Conservation (phyloP, 2,329 filamentous ascomycete genomes). For the Chaetomiaceae sp. region DNA sequence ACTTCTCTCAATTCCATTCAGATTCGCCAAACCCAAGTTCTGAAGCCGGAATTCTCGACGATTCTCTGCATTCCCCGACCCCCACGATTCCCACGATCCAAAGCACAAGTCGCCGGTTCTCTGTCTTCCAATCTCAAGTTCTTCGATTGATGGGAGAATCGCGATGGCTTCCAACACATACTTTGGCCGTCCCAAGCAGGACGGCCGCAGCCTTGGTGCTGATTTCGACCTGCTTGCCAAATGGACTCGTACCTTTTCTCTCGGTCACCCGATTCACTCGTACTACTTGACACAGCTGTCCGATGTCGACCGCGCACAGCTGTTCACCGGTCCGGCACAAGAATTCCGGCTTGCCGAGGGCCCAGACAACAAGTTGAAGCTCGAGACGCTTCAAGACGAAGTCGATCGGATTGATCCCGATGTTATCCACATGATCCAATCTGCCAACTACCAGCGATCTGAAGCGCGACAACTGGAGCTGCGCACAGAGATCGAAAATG, state of each 20-base stretch:
- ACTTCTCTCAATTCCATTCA: background rate
- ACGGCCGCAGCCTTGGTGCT: conserved; percentile 19
- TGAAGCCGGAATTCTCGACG: too few species aligned
- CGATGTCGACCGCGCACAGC: conserved; percentile 14
- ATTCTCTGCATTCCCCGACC: too few species aligned
- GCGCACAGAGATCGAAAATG: conserved; percentile 10
- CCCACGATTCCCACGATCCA: background rate
- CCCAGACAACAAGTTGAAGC: conserved; percentile 15
- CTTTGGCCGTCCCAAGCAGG: conserved; percentile 18
- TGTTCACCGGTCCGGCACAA: conserved; percentile 16
- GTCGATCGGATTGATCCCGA: conserved; percentile 18
- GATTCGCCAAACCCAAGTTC: too few species aligned
- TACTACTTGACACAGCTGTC: conserved; percentile 21
- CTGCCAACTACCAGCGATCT: conserved; percentile 14
- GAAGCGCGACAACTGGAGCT: conserved; percentile 6
- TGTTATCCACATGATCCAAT: conserved; percentile 15
- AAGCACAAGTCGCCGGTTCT: background rate
- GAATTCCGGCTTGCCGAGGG: conserved; percentile 17
- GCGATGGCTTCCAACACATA: conserved; percentile 17
- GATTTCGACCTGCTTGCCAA: conserved; percentile 22
- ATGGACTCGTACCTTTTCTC: conserved; percentile 14
- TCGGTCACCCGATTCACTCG: conserved; percentile 5
- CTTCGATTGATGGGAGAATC: conserved; percentile 7
- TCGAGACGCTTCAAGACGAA: conserved; percentile 16
- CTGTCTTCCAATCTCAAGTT: background rate